A percentile compares a stretch with the other conserved stretches of the same genome.
These are phyloP conservation scores for Thielaviopsis euricoi DNA, from an alignment of 2,329 filamentous ascomycete species.

Conservation along the genomic window DNA sequence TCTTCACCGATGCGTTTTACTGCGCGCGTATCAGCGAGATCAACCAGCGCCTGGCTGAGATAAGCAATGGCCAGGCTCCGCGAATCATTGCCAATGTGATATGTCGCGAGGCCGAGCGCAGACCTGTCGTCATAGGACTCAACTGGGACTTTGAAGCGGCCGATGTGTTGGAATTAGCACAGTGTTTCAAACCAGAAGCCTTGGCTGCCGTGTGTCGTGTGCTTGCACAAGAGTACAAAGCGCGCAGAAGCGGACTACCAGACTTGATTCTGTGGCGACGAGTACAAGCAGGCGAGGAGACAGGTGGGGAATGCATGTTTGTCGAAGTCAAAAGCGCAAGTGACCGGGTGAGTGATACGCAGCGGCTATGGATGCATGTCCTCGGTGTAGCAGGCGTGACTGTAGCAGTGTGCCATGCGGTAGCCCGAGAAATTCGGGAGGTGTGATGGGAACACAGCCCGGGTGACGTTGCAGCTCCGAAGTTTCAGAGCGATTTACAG, in stretches of 20 bases:
- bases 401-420: conserved; percentile 63
- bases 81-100: conserved; percentile 52
- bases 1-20: conserved; percentile 89
- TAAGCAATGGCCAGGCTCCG: conserved; percentile 65
- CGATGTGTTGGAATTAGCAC: conserved; percentile 64
- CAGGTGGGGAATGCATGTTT: conserved; percentile 51
- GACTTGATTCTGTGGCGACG: conserved; percentile 84
- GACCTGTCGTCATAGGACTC: conserved; percentile 78
- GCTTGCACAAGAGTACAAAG: conserved; percentile 86
- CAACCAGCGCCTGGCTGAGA: conserved; percentile 69
- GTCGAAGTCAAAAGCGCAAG: conserved; percentile 70
- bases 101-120: conserved; percentile 46
- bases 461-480: neutral
- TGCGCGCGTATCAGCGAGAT: conserved; percentile 74
- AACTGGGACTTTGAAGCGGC: conserved; percentile 74
- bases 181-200: conserved; percentile 64
- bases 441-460: conserved; percentile 16
- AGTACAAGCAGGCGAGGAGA: conserved; percentile 14
- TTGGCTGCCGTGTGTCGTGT: conserved; percentile 80
- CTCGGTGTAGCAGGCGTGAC: conserved; percentile 67
- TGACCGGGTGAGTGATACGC: conserved; percentile 87
- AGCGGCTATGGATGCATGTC: conserved; percentile 93
- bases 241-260: conserved; percentile 68
- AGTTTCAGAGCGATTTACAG: neutral
- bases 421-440: conserved; percentile 34